Evolutionary conservation across 768 basidiomycete genomes (phyloP), one percentile per base, ranked within the genome.

Genomic region (Fistulinella prunicolor): DNA sequence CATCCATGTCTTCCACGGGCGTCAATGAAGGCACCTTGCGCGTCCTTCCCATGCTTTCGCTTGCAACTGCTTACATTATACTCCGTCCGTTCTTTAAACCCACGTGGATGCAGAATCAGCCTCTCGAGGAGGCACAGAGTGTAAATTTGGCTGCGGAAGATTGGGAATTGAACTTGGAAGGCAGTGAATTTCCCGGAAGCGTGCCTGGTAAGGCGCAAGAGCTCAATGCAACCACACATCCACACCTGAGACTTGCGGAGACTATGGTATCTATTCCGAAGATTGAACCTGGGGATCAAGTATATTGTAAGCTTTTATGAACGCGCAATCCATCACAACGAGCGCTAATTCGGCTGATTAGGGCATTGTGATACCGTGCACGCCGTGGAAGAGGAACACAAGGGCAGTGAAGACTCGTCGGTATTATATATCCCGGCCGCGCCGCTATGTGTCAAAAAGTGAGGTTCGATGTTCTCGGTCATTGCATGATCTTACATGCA

Each of bases 61-160:
- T 82, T 17, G 66, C 80, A 7, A 75, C 80, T 0, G 77, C 84
- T 0, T 87, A 88, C 52, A 66, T 78, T 47, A 69, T 86, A 17
- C 71, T 86, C 0, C 76, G 85, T 9, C 85, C 85, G 0, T 83
- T 86, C 68, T 86, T 88, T 74, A 71, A 69, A 42, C 74, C n/a
- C 71, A 9, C 19, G 10, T 2, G 13, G 41, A 46, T 16, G 41
- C 32, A 16, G 5, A 34, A 34, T 5, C 32, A 34, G 32, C 5
- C 16, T n/a, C n/a, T n/a, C n/a, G n/a, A n/a, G n/a, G n/a, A n/a
- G 22, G n/a, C 29, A 12, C 44, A 47, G 61, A 73, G 29, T 48
- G 38, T 38, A n/a, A 55, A 53, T 38, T 57, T 81, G 34, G 67
- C 67, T 4, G 66, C 72, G 14, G 70, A 73, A 16, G 75, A 84